phyloP scores from a whole-genome alignment of 257 asterid genomes.

The Solanum pimpinellifolium region DNA sequence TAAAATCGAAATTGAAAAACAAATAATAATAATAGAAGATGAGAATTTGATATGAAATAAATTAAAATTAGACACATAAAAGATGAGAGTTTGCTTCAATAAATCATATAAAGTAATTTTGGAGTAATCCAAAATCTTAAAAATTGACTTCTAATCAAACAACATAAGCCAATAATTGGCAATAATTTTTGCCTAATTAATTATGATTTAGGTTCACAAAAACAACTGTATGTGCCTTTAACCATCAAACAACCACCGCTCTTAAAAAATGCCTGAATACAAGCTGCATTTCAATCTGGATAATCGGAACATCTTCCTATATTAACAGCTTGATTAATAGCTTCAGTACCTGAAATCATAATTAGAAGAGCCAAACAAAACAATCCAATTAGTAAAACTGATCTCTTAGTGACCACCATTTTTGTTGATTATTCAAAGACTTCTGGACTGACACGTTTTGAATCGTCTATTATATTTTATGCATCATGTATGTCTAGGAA shows the following conservation, averaged over 20 bases:
- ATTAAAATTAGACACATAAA: not conserved
- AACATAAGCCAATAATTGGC: not conserved
- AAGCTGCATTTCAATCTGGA: not conserved
- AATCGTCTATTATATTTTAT: not conserved
- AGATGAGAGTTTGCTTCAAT: not conserved
- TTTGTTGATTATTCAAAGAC: not conserved
- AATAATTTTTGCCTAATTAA: not conserved
- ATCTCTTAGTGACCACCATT: not conserved
- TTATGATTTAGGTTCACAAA: not conserved
- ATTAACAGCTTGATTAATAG: not conserved
- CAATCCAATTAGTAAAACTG: not conserved
- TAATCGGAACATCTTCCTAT: not conserved
- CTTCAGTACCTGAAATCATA: not conserved
- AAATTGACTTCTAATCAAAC: not conserved
- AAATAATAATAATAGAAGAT: not conserved
- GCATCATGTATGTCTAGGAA: not conserved
- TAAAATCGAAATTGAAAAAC: not conserved
- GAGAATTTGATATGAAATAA: not conserved
- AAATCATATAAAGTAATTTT: not conserved
- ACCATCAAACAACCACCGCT: not conserved
- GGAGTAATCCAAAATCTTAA: not conserved
- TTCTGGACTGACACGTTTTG: not conserved
- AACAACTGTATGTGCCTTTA: not conserved
- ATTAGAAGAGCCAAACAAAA: not conserved
- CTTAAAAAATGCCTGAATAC: not conserved